These are phyloP conservation scores for Blastomyces emzantsi DNA, from an alignment of 2,329 filamentous ascomycete genomes.

Conservation along the genomic window DNA sequence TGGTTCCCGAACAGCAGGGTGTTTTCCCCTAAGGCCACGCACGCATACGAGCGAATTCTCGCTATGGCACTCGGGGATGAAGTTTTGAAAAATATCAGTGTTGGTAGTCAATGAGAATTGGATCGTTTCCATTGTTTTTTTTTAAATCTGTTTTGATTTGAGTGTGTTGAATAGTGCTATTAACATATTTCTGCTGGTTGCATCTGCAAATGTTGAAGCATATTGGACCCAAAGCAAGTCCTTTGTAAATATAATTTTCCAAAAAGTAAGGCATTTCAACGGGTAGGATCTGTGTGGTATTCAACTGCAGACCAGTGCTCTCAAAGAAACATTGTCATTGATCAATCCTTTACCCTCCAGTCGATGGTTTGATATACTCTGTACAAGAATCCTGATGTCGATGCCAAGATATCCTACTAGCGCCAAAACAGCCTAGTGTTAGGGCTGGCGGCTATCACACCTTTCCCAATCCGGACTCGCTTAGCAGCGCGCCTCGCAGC, in stretches of 20 bases:
- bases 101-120: not conserved
- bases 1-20: conserved; percentile 47
- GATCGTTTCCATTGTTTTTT: not conserved
- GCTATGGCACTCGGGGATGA: not conserved
- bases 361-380: not conserved
- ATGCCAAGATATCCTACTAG: conserved; percentile 2
- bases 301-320: not conserved
- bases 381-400: too few relatives aligned
- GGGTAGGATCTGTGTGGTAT: not conserved
- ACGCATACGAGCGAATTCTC: not conserved
- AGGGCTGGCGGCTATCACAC: conserved; percentile 32
- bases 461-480: conserved; percentile 13
- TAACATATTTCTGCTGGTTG: not conserved
- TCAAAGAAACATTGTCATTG: not conserved
- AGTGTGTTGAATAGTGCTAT: not conserved
- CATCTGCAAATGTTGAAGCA: not conserved
- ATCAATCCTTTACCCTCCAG: not conserved
- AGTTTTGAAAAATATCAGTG: not conserved
- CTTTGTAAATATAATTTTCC: not conserved
- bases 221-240: not conserved
- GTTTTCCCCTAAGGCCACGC: not conserved
- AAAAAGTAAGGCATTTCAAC: not conserved
- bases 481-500: conserved; percentile 11
- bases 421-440: conserved; percentile 26
- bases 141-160: not conserved